phyloP scores from a whole-genome alignment of 352 stramenopile species.

The Globisporangium uncinulatum region DNA sequence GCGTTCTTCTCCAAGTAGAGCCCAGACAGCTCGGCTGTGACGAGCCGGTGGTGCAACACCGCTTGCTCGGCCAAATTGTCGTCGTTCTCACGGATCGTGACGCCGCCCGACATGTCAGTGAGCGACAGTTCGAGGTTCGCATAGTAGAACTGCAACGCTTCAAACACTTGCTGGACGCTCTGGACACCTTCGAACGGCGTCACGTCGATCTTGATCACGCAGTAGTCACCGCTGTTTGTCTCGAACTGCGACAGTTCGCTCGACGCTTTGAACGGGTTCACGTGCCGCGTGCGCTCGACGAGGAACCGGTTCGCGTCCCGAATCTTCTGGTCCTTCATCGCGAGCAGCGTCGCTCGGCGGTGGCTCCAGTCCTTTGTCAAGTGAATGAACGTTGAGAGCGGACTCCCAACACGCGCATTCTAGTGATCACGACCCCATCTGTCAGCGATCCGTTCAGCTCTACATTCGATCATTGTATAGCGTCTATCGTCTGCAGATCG shows the following conservation, averaged over 20 bases:
- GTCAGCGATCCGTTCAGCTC: no score
- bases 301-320: conserved; percentile 25
- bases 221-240: conserved; percentile 31
- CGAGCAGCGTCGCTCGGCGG: conserved; percentile 21
- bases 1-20: conserved; percentile 5
- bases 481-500: no score
- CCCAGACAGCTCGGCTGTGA: not conserved
- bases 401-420: conserved; percentile 4
- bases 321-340: conserved; percentile 25
- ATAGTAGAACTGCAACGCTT: conserved; percentile 33
- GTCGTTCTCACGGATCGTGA: conserved; percentile 12
- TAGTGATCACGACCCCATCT: not conserved
- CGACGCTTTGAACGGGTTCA: conserved; percentile 22
- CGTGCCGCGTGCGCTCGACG: conserved; percentile 18
- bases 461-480: no score
- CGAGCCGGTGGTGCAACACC: conserved; percentile 5
- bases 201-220: conserved; percentile 38
- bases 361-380: conserved; percentile 17
- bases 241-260: conserved; percentile 40
- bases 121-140: conserved; percentile 54
- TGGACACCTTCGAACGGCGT: conserved; percentile 31
- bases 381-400: conserved; percentile 7
- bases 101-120: conserved; percentile 19
- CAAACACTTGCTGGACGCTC: conserved; percentile 32
- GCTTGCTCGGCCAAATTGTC: conserved; percentile 6